These are phyloP conservation scores for Debaryomycetaceae sp. DNA, from an alignment of 1,139 yeast genomes.

Conservation along the genomic window DNA sequence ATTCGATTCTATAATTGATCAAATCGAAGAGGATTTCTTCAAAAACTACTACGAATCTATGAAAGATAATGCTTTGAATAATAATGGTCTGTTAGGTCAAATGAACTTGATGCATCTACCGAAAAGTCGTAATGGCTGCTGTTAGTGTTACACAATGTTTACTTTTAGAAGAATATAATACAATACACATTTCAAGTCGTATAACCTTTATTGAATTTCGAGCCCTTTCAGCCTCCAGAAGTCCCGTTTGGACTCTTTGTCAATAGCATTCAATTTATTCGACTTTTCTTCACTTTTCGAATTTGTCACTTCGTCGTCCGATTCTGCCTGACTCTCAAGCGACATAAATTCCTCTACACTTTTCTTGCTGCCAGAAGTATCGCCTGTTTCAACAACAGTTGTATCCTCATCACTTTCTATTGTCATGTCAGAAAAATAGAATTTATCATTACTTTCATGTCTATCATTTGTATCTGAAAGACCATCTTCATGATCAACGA, in stretches of 20 bases:
- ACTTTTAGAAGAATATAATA: neutral
- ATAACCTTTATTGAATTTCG: conserved; percentile 18
- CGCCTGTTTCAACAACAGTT: conserved; percentile 8
- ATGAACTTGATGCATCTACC: conserved; percentile 8
- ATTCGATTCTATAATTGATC: conserved; percentile 40
- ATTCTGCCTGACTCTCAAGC: conserved; percentile 7
- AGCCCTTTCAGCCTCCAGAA: conserved; percentile 47
- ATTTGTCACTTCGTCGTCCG: conserved; percentile 5
- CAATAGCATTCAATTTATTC: conserved; percentile 20
- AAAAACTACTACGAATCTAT: conserved; percentile 12
- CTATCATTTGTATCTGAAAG: conserved; percentile 9
- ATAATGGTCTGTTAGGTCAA: conserved; percentile 2
- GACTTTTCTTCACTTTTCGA: conserved; percentile 13
- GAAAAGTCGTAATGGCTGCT: conserved; percentile 6
- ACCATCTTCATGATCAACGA: conserved; percentile 25
- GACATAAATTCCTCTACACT: conserved; percentile 24
- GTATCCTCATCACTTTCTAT: conserved; percentile 35
- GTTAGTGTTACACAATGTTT: conserved; percentile 4
- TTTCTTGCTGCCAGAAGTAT: conserved; percentile 11
- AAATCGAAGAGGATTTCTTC: conserved; percentile 37
- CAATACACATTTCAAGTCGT: neutral
- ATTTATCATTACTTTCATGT: conserved; percentile 35
- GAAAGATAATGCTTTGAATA: conserved; percentile 1
- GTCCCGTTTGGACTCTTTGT: conserved; percentile 36
- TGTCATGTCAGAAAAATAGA: conserved; percentile 42